Evolutionary conservation across 345 rosid genomes (phyloP), one percentile per base, ranked within the genome.

Genomic region (Aquilaria malaccensis): DNA sequence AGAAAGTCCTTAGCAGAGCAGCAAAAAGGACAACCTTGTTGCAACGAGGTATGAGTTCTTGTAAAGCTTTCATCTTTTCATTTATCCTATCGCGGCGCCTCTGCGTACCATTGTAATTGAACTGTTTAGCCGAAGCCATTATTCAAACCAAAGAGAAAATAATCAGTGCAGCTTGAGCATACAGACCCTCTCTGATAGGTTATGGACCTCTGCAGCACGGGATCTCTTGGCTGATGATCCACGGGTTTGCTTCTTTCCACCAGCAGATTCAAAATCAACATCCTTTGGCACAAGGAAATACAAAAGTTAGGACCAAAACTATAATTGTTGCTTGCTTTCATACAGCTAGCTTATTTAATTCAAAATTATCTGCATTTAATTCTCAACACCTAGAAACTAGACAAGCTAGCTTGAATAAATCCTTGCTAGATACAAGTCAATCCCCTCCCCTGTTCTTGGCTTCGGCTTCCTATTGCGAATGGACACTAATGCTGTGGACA

Each of bases 121-220:
- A 69, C 53, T 30, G 33, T 29, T 64, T 22, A 56, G 2, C 13
- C 10, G 55, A 59, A 30, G 56, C 43, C n/a, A 59, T 37, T 14
- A 59, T 37, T 14, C 6, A 52, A 15, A 60, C 32, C 33, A 50
- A 56, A 58, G 61, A 7, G 22, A 45, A 50, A 59, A 32, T 50
- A 41, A 13, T 57, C 45, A 9, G 11, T 2, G 14, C 30, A 57
- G 5, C 33, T 43, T 22, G 10, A 31, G 43, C 52, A 37, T 3
- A 75, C 87, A 30, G 33, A 94, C 99, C 90, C 99, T 85, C 67
- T 94, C 99, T 1, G 99, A 94, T 68, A 85, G 87, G 70, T 94
- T 90, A 74, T 94, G 99, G 75, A 94, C 95, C 76, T 94, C 81
- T 7, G 99, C 97, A 65, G 97, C 95, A 13, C 99, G 92, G 56